A percentile compares a stretch with the other conserved stretches of the same genome.
Conservation (phyloP, 2,329 filamentous ascomycete genomes). For the Nothomitra cinnamomea region DNA sequence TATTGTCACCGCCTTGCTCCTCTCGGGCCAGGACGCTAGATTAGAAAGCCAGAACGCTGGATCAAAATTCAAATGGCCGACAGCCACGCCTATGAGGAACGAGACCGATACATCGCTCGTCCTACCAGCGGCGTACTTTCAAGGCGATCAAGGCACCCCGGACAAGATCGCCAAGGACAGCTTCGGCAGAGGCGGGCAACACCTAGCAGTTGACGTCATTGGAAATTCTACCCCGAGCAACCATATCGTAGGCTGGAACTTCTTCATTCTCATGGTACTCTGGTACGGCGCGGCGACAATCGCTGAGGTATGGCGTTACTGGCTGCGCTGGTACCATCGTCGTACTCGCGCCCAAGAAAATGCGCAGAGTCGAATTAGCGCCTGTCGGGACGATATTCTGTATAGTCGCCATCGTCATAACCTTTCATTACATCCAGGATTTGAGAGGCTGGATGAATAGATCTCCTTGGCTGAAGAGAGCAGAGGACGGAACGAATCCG, state of each 20-base stretch:
- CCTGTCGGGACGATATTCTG: background rate
- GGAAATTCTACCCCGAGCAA: background rate
- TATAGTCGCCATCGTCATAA: background rate
- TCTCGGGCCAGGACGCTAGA: too few relatives aligned
- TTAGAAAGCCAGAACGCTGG: background rate
- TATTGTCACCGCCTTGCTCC: background rate
- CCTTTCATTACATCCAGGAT: background rate
- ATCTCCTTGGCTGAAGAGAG: background rate
- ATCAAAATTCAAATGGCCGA: background rate
- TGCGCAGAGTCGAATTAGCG: background rate
- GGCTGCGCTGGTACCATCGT: background rate
- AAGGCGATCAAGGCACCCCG: background rate
- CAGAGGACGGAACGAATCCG: background rate
- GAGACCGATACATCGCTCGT: background rate
- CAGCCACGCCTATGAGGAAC: background rate
- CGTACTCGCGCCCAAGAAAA: background rate
- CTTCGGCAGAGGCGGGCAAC: background rate
- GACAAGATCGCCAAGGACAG: background rate
- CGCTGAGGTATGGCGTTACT: background rate
- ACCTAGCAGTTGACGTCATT: background rate
- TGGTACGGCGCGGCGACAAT: background rate
- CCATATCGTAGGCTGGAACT: background rate
- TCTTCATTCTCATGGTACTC: background rate
- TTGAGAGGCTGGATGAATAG: background rate
- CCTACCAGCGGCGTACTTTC: background rate